Evolutionary conservation across 768 basidiomycete genomes (phyloP), one percentile per base, ranked within the genome.

Genomic region (Antrodiella citrinella): DNA sequence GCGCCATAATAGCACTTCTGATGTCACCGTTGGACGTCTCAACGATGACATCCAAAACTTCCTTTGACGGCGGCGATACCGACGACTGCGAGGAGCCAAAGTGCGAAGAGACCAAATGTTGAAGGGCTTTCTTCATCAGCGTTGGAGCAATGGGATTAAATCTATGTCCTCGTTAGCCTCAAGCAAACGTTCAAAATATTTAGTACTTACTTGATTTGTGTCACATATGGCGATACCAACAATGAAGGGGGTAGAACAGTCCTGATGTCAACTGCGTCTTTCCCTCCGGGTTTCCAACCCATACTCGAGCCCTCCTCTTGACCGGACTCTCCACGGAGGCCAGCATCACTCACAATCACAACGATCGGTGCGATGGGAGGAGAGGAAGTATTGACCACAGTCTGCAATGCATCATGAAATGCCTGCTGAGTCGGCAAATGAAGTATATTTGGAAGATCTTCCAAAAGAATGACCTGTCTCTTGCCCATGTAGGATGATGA

Each of bases 121-220:
- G 81, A 1, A 99, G 72, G 0, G 91, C 91, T 59, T 83, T 86
- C 39, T 74, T 77, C 67, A 96, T 76, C 42, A 93, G 74, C 0
- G 95, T 97, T 0, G 82, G 76, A 0, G 96, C 92, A 44, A 99
- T 84, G 0, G 95, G 86, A 55, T 96, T 91, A 68, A 97, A 97
- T 41, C 93, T 20, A 51, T 4, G 21, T 52, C 5, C 26, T 11
- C 13, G 11, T 38, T 15, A 20, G n/a, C 40, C 26, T 26, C 26
- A 41, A 40, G 43, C 39, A 22, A 54, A 48, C 44, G 23, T 45
- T 44, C 13, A 25, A 26, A 4, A 49, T n/a, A 22, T 23, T 42
- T 7, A 45, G 19, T 3, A 70, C 80, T 43, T 62, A 94, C 93
- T 73, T 72, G 49, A 97, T 84, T 55, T 86, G 78, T n/a, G 80